These are phyloP conservation scores for Yamadazyma diddensiae DNA, from an alignment of 1,139 yeast species.

Conservation along the genomic window DNA sequence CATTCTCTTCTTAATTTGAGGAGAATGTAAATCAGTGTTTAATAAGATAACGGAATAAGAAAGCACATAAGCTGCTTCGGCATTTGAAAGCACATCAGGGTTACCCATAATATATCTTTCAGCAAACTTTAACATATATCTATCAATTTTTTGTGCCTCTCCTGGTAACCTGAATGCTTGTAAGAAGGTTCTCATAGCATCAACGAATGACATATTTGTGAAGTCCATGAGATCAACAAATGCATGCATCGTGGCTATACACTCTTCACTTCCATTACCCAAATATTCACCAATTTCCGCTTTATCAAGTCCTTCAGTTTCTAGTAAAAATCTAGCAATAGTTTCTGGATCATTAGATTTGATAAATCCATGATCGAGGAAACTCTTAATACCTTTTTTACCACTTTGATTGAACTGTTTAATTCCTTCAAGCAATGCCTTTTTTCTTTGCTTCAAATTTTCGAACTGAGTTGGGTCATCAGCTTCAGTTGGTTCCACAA, in stretches of 20 bases:
- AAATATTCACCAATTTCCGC: constrained; percentile 84
- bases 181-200: constrained; percentile 77
- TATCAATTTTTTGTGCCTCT: constrained; percentile 95
- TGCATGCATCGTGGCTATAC: constrained; percentile 85
- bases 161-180: constrained; percentile 95
- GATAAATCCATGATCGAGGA: constrained; percentile 65
- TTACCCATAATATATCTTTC: constrained; percentile 87
- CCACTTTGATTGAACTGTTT: constrained; percentile 83
- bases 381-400: constrained; percentile 66
- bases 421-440: constrained; percentile 74
- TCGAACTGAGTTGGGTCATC: constrained; percentile 90
- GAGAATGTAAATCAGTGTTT: constrained; percentile 91
- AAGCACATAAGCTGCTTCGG: constrained; percentile 90
- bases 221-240: constrained; percentile 90
- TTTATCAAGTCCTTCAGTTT: constrained; percentile 81
- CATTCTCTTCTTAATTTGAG: constrained; percentile 84
- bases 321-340: constrained; percentile 72
- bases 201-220: constrained; percentile 65
- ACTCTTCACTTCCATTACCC: constrained; percentile 83
- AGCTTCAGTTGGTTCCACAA: constrained; percentile 31
- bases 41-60: constrained; percentile 92
- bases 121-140: constrained; percentile 95
- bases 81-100: constrained; percentile 80
- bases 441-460: constrained; percentile 77
- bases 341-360: constrained; percentile 56